These are phyloP conservation scores for Penicillium paneum DNA, from an alignment of 2,329 filamentous ascomycete species.

Conservation along the genomic window DNA sequence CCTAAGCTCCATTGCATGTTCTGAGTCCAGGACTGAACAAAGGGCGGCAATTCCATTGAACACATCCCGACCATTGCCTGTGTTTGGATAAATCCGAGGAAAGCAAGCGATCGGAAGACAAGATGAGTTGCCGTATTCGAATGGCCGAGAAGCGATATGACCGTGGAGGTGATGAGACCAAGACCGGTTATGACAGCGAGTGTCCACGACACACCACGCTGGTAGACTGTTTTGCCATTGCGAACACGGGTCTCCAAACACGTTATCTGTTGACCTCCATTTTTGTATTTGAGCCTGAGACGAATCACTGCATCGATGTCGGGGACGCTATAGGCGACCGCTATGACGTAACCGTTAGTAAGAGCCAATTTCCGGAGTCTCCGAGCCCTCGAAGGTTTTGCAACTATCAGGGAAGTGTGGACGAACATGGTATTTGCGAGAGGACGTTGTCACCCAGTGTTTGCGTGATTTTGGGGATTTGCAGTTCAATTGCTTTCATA, in stretches of 20 bases:
- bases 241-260: constrained; percentile 39
- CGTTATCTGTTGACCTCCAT: constrained; percentile 6
- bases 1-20: constrained; percentile 99
- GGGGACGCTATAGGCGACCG: constrained; percentile 81
- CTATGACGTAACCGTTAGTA: constrained; percentile 30
- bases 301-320: constrained; percentile 39
- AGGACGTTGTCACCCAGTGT: constrained; percentile 56
- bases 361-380: not conserved
- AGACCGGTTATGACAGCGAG: constrained; percentile 83
- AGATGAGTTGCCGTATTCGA: constrained; percentile 92
- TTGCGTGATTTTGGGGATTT: constrained; percentile 66
- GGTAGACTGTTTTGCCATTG: constrained; percentile 59
- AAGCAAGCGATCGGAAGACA: constrained; percentile 83
- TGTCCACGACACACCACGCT: constrained; percentile 82
- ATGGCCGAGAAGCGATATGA: constrained; percentile 85
- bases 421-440: constrained; percentile 63
- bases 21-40: constrained; percentile 89
- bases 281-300: constrained; percentile 12
- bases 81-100: constrained; percentile 90
- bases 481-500: constrained; percentile 79
- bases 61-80: constrained; percentile 88
- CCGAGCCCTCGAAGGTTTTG: not conserved
- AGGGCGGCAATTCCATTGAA: constrained; percentile 74
- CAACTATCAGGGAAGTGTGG: not conserved
- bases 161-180: constrained; percentile 75